Evolutionary conservation across 306 rosid species (phyloP).

Genomic region (Echinosophora koreensis): DNA sequence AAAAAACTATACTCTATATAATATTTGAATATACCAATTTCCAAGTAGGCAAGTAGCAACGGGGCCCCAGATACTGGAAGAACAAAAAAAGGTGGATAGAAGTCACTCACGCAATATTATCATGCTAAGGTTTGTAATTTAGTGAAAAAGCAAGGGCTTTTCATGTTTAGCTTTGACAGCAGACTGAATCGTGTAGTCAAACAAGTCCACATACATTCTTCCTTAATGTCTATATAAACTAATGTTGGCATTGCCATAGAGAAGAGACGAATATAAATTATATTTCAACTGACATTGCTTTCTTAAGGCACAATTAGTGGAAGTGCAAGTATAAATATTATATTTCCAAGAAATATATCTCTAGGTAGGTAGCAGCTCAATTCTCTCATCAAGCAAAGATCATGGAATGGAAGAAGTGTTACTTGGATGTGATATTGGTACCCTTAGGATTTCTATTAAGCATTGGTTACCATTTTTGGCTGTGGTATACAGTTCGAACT

Average conservation of each 20-base stretch:
- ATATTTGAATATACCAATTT: not conserved
- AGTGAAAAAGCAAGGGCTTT: slow-evolving; percentile 49
- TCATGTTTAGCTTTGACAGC: not conserved
- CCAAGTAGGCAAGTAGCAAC: slow-evolving; percentile 8
- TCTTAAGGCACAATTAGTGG: slow-evolving; percentile 17
- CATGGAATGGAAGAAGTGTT: slow-evolving; percentile 90
- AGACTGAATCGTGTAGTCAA: slow-evolving; percentile 48
- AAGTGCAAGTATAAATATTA: slow-evolving; percentile 24
- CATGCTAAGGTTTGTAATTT: slow-evolving; percentile 47
- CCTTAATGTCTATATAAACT: slow-evolving; percentile 50
- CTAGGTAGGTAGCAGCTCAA: not conserved
- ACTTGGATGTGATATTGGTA: slow-evolving; percentile 85
- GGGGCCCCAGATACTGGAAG: not conserved
- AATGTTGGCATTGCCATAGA: slow-evolving; percentile 25
- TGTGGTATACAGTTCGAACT: slow-evolving; percentile 76
- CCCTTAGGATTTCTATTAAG: slow-evolving; percentile 71
- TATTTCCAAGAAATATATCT: slow-evolving; percentile 27
- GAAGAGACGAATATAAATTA: slow-evolving; percentile 25
- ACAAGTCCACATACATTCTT: slow-evolving; percentile 63
- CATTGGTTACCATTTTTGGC: slow-evolving; percentile 76
- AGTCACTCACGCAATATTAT: not conserved
- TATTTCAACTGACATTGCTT: slow-evolving; percentile 16
- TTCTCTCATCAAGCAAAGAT: not conserved
- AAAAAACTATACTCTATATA: not conserved
- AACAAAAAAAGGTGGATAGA: not conserved